phyloP scores from a whole-genome alignment of 2,329 filamentous ascomycete species.

The Aspergillus fumigatiaffinis region DNA sequence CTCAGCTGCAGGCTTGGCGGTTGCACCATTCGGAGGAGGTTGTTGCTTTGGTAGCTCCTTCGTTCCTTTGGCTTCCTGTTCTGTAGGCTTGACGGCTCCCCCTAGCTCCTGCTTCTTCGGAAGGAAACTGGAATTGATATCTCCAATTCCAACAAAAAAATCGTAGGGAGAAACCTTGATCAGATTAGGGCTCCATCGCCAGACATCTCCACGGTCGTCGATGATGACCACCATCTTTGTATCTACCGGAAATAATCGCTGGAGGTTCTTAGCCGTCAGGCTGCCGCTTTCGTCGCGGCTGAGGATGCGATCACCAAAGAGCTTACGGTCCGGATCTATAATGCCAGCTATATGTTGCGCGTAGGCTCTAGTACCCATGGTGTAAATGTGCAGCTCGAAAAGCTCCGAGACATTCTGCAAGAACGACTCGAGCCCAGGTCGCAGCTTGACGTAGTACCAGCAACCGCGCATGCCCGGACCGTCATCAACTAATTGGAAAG shows the following conservation, averaged over 20 bases:
- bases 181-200: constrained; percentile 87
- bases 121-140: constrained; percentile 97
- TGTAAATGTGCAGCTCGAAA: constrained; percentile 97
- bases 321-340: constrained; percentile 80
- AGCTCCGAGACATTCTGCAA: constrained; percentile 70
- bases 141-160: constrained; percentile 96
- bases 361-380: constrained; percentile 97
- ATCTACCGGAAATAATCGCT: constrained; percentile 89
- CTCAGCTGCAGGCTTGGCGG: constrained; percentile 27
- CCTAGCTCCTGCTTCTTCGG: constrained; percentile 64
- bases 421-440: constrained; percentile 79
- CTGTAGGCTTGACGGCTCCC: constrained; percentile 43
- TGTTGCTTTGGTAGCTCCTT: constrained; percentile 21
- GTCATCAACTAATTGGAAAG: constrained; percentile 87
- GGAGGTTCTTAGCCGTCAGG: constrained; percentile 82
- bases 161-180: constrained; percentile 95
- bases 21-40: constrained; percentile 30
- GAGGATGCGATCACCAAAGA: constrained; percentile 92
- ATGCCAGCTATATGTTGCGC: constrained; percentile 87
- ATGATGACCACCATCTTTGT: constrained; percentile 99
- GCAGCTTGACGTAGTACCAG: constrained; percentile 98
- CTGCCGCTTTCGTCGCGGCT: constrained; percentile 96
- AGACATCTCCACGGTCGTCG: constrained; percentile 93
- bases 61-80: constrained; percentile 24
- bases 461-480: constrained; percentile 70